Evolutionary conservation across 108 stramenopile genomes (phyloP).

Genomic region (Nannochloropsis salina): DNA sequence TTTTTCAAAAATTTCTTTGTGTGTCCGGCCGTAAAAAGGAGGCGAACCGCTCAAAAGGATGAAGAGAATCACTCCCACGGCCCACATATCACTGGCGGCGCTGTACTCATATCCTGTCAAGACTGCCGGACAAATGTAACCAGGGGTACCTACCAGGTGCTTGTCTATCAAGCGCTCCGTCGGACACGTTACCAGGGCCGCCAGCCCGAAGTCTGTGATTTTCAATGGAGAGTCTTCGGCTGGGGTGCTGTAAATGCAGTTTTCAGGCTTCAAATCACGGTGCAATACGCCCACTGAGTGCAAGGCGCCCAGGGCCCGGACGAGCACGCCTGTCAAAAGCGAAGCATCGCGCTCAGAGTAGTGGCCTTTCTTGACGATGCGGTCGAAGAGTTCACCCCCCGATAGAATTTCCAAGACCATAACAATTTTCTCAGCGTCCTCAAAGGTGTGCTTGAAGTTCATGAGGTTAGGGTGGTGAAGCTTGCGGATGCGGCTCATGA

Average conservation of each 20-base stretch:
- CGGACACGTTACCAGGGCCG: conserved; percentile 23
- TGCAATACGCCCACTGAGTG: conserved; percentile 38
- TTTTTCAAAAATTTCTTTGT: conserved; percentile 29
- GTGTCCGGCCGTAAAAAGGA: conserved; percentile 34
- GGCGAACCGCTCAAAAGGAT: conserved; percentile 43
- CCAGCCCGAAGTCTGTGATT: conserved; percentile 48
- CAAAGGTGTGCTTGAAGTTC: conserved; percentile 25
- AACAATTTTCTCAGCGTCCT: conserved; percentile 29
- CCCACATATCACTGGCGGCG: conserved; percentile 41
- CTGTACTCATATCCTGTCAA: conserved; percentile 29
- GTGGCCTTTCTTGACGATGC: conserved; percentile 67
- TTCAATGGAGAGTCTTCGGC: conserved; percentile 31
- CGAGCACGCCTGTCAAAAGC: conserved; percentile 23
- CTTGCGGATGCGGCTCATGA: conserved; percentile 15
- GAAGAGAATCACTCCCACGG: conserved; percentile 46
- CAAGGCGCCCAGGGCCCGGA: conserved; percentile 33
- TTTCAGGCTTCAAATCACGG: conserved; percentile 51
- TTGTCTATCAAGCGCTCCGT: background rate
- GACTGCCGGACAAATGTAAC: conserved; percentile 52
- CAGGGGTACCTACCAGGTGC: conserved; percentile 45
- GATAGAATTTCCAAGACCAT: conserved; percentile 75
- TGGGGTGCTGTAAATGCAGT: conserved; percentile 27
- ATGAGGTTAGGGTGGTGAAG: conserved; percentile 31
- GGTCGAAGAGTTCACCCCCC: conserved; percentile 89
- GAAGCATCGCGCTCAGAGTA: conserved; percentile 72